Evolutionary conservation across 345 rosid genomes (phyloP).

Genomic region (Salix suchowensis): DNA sequence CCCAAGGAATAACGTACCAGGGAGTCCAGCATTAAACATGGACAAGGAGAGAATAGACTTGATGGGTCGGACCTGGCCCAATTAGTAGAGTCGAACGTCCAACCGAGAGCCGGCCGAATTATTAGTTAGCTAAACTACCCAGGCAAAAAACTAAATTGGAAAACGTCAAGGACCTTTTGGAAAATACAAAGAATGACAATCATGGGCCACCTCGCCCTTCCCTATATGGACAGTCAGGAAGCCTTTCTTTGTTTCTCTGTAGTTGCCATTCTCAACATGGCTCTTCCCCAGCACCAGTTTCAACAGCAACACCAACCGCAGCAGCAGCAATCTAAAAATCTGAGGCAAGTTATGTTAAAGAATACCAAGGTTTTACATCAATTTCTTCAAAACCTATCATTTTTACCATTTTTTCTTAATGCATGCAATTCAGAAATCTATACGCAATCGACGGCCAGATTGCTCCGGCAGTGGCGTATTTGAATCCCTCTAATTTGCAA

Average conservation of each 20-base stretch:
- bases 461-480: constrained; percentile 42
- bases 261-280: constrained; percentile 32
- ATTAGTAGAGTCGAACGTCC: not conserved
- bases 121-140: not conserved
- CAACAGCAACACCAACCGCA: constrained; percentile 39
- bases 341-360: constrained; percentile 34
- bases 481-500: constrained; percentile 35
- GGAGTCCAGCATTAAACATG: not conserved
- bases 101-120: not conserved
- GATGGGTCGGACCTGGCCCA: not conserved
- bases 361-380: not conserved
- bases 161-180: not conserved
- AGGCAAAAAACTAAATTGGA: not conserved
- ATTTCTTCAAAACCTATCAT: not conserved
- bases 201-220: constrained; percentile 22
- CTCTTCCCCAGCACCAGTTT: constrained; percentile 52
- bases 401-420: not conserved
- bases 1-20: too few relatives aligned
- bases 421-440: constrained; percentile 35
- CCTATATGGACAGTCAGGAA: not conserved
- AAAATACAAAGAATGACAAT: constrained; percentile 19
- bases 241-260: constrained; percentile 11
- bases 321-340: constrained; percentile 42
- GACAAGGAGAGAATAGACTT: not conserved
- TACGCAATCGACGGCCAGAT: constrained; percentile 46